Evolutionary conservation across 805 yeast genomes (phyloP), one percentile per base, ranked within the genome.

Genomic region (Henningerozyma blattae): DNA sequence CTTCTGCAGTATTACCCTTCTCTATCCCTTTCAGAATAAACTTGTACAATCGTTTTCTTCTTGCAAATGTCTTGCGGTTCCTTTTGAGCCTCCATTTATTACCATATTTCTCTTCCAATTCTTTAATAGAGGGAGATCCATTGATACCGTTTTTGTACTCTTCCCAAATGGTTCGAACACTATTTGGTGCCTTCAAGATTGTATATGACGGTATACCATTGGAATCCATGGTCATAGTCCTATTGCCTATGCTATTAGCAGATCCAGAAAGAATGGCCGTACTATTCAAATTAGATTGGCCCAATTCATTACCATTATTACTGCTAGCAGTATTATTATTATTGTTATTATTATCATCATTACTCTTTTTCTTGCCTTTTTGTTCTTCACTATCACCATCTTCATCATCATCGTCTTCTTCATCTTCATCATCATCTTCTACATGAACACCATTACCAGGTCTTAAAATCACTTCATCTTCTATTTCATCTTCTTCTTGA

Each of bases 131-230:
- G 6, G 67, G 66, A n/a, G 47, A 45, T 2, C 67, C 67, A 36
- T 61, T 51, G 22, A 63, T 49, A 2, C 70, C 70, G 18, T 47
- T 45, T 1, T 56, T 50, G 40, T 62, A 64, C 32, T 64, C 70
- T 31, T 52, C 54, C 62, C 65, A 61, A 22, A 54, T 53, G 8
- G 56, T 53, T 17, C 45, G 44, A 4, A 55, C 60, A 35, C 48
- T 51, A 28, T 48, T 52, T 18, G 60, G 60, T 2, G 60, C 60
- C 34, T 55, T 55, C 15, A 52, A 34, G 7, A 55, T 32, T 10
- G 52, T 51, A 32, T 52, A 55, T 28, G 50, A 10, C 15, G 27
- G 27, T 24, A 24, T 24, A n/a, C n/a, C n/a, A n/a, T n/a, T n/a
- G n/a, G n/a, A n/a, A n/a, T n/a, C n/a, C 24, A n/a, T 29, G 10